phyloP scores from a whole-genome alignment of 495 filamentous ascomycete species.

The Penicillium taxi region DNA sequence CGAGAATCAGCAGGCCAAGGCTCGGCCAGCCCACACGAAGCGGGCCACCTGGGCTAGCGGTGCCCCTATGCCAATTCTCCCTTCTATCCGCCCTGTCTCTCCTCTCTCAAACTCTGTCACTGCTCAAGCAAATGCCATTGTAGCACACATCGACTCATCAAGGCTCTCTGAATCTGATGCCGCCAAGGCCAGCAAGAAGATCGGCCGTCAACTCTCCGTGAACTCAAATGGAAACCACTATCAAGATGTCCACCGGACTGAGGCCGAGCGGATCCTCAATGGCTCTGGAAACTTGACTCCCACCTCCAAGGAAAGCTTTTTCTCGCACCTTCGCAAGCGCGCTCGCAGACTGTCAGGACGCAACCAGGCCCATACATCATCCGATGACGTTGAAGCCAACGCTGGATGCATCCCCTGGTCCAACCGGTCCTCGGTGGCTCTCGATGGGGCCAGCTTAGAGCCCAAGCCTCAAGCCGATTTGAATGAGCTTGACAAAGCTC shows the following conservation, averaged over 20 bases:
- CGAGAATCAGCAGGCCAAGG: conserved; percentile 46
- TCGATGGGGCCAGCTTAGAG: conserved; percentile 54
- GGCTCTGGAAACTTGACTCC: conserved; percentile 63
- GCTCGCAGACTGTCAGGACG: conserved; percentile 88
- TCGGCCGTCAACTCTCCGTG: conserved; percentile 89
- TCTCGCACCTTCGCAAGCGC: conserved; percentile 92
- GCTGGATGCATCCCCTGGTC: conserved; percentile 87
- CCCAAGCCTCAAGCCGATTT: conserved; percentile 43
- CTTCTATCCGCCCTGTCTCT: conserved; percentile 90
- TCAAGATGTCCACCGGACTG: conserved; percentile 77
- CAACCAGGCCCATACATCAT: conserved; percentile 65
- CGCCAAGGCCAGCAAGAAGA: conserved; percentile 73
- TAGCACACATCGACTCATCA: conserved; percentile 19
- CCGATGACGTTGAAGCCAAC: conserved; percentile 85
- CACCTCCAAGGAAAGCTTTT: conserved; percentile 79
- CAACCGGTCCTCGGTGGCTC: conserved; percentile 72
- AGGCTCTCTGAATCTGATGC: conserved; percentile 34
- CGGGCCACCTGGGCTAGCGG: conserved; percentile 84
- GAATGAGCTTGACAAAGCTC: conserved; percentile 69
- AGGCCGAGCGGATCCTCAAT: conserved; percentile 84
- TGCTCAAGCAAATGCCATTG: conserved; percentile 62
- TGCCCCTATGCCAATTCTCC: conserved; percentile 95
- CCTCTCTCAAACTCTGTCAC: conserved; percentile 87
- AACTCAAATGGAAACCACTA: conserved; percentile 92
- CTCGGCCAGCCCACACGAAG: conserved; percentile 56